These are phyloP conservation scores for Chlorella vulgaris DNA, from an alignment of 139 green algal genomes.

Conservation along the genomic window DNA sequence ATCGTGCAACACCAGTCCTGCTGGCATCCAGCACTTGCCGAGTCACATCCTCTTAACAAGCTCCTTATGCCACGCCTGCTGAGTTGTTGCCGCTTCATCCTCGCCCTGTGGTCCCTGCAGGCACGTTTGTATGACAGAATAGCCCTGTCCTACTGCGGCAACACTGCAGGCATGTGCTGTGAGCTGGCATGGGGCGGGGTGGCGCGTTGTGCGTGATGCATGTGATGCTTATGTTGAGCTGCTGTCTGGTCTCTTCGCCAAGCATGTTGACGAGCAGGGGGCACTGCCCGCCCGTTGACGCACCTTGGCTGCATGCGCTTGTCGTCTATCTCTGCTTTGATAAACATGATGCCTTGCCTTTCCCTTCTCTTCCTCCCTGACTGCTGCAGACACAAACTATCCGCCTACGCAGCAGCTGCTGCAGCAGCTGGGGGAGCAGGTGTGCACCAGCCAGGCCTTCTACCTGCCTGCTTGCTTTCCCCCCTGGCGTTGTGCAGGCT, in stretches of 20 bases:
- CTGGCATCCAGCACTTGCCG: too few species aligned
- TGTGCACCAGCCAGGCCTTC: not conserved
- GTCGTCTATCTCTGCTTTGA: too few species aligned
- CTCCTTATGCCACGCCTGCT: too few species aligned
- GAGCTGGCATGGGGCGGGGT: too few species aligned
- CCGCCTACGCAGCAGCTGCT: not conserved
- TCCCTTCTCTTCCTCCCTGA: not conserved
- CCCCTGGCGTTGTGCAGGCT: too few species aligned
- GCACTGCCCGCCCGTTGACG: not conserved
- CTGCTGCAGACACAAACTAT: conserved; percentile 37
- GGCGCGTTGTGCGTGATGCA: too few species aligned
- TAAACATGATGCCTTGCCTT: not conserved
- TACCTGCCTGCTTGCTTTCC: not conserved
- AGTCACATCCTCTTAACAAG: too few species aligned
- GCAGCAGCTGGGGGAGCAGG: conserved; percentile 3
- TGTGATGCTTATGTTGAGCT: too few species aligned
- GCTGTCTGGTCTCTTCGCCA: not conserved
- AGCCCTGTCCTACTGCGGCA: conserved; percentile 17
- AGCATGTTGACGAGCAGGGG: too few species aligned
- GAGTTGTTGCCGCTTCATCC: not conserved
- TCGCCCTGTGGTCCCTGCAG: not conserved
- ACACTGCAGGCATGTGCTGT: not conserved
- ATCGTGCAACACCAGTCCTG: too few species aligned
- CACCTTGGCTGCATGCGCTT: too few species aligned
- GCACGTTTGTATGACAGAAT: conserved; percentile 33